Conservation (phyloP, 2,329 filamentous ascomycete species). For the Penicillium freii region DNA sequence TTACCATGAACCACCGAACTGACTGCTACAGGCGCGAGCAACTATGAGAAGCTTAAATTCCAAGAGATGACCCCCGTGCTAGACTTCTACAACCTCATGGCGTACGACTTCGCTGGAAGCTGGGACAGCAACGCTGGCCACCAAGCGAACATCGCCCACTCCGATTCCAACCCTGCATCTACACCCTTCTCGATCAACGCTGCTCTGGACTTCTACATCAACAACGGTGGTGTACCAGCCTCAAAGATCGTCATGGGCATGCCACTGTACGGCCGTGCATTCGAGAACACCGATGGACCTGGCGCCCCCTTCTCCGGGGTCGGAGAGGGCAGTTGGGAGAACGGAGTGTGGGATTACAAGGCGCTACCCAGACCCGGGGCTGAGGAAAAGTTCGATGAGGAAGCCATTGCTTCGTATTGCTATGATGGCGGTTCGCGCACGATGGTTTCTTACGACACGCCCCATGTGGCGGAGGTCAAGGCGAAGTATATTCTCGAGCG, state of each 20-base stretch:
- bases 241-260: constrained; percentile 85
- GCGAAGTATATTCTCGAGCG: constrained; percentile 65
- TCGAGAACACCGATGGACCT: constrained; percentile 73
- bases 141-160: constrained; percentile 74
- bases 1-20: constrained; percentile 48
- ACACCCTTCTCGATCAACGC: constrained; percentile 76
- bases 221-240: constrained; percentile 57
- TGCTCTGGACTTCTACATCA: constrained; percentile 69
- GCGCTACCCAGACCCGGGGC: constrained; percentile 69
- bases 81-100: constrained; percentile 65
- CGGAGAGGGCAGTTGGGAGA: constrained; percentile 75
- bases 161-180: constrained; percentile 54
- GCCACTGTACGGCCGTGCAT: constrained; percentile 91
- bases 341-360: constrained; percentile 86
- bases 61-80: constrained; percentile 48
- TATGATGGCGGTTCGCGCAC: constrained; percentile 63
- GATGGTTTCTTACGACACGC: constrained; percentile 71
- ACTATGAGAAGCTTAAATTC: constrained; percentile 48
- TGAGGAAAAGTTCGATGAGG: constrained; percentile 61
- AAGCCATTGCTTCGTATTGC: constrained; percentile 71
- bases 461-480: constrained; percentile 65
- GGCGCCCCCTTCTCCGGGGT: constrained; percentile 70
- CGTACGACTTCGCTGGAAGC: constrained; percentile 80
- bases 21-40: constrained; percentile 40
- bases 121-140: constrained; percentile 75